Evolutionary conservation across 108 stramenopile species (phyloP), one percentile per base, ranked within the genome.

Genomic region (Nitzschia sp.): DNA sequence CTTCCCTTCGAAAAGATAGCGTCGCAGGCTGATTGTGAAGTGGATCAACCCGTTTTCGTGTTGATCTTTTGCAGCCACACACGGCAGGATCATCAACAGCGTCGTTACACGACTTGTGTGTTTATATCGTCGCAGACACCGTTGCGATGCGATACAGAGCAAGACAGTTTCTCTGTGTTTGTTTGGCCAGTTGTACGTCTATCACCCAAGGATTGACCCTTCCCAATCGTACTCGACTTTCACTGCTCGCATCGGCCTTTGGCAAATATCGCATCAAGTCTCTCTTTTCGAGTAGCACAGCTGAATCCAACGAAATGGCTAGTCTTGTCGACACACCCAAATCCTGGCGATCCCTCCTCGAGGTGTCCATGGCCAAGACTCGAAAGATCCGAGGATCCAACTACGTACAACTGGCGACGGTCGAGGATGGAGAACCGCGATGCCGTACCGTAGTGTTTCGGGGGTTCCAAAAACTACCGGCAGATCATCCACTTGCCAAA

Each of bases 361-460:
- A 85, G 53, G 71, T 65, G 3, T 91, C 89, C 55, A 95, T 89
- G 19, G 85, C 87, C 51, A 74, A 73, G 74, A 85, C 89, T 9
- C 80, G 91, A 23, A 91, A 93, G 71, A 81, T 91, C 64, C 86
- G 95, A 18, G 95, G 95, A 48, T 85, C 85, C 49, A 96, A 96
- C 59, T 96, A 91, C 76, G 92, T 96, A 8, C 95, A 96, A 74
- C 61, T 96, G 11, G 76, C 95, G 5, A 93, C 95, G 0, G 77
- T 91, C 18, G 62, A 64, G 25, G 66, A 82, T 2, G 70, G 62
- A 26, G 84, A 90, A 69, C 95, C 95, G 36, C 77, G 91, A 1
- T 88, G 87, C 58, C 87, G 95, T 24, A 93, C 92, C 1, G 89
- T 96, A 3, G 89, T 90, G 26, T 86, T 89, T 72, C 83, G 88